phyloP scores from a whole-genome alignment of 805 yeast genomes.

The Candida tallmaniae region DNA sequence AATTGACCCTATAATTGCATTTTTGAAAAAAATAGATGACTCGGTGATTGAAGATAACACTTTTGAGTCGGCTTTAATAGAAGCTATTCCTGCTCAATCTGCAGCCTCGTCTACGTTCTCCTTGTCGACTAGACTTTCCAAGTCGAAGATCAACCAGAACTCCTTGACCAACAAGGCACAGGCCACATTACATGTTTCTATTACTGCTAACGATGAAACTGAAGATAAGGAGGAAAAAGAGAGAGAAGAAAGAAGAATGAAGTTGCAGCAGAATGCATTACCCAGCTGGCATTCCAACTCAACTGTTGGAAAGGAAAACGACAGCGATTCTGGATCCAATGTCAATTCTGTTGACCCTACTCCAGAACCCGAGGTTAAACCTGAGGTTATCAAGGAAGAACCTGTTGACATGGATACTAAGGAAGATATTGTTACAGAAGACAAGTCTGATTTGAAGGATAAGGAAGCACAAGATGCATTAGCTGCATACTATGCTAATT shows the following conservation, averaged over 20 bases:
- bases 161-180: conserved; percentile 48
- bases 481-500: conserved; percentile 65
- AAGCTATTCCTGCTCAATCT: conserved; percentile 80
- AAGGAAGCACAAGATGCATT: conserved; percentile 67
- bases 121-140: conserved; percentile 42
- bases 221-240: conserved; percentile 61
- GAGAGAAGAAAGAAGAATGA: conserved; percentile 62
- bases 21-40: conserved; percentile 54
- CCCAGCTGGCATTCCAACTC: conserved; percentile 95
- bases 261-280: conserved; percentile 84
- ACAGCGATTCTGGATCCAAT: conserved; percentile 35
- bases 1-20: conserved; percentile 80
- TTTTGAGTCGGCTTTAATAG: conserved; percentile 56
- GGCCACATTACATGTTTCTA: conserved; percentile 85
- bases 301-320: conserved; percentile 70
- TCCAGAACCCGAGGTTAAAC: conserved; percentile 8
- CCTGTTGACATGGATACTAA: neutral
- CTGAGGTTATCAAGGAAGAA: conserved; percentile 6
- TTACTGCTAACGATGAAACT: conserved; percentile 82
- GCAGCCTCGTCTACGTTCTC: conserved; percentile 66
- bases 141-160: conserved; percentile 22
- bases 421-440: conserved; percentile 3
- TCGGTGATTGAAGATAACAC: conserved; percentile 35
- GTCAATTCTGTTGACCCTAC: conserved; percentile 21
- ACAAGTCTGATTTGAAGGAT: conserved; percentile 44